Evolutionary conservation across 768 basidiomycete species (phyloP), one percentile per base, ranked within the genome.

Genomic region (Agrocybe praecox): DNA sequence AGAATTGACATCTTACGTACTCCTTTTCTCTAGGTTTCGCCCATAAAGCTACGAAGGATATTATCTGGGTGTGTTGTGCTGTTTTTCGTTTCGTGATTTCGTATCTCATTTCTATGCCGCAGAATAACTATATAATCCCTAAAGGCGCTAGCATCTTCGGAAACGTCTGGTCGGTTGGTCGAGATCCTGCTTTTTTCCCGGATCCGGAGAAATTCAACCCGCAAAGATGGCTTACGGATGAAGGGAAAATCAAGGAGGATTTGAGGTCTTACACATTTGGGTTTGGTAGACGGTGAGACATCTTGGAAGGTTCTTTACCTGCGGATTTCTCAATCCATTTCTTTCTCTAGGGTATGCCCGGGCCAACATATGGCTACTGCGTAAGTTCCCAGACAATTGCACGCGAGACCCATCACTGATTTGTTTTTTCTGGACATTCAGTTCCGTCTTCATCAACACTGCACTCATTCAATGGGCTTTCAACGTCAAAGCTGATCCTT

Each of bases 381-480:
- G 78, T 74, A 59, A 64, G 70, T 67, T 0, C 12, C 18, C 12
- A 40, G 17, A 26, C 42, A 23, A 34, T 3, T n/a, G 9, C 32
- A 29, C 23, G 17, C 29, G 9, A 22, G 9, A 22, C 17, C 11
- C 6, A 6, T 11, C 2, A 12, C 19, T 33, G 40, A 2, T 2
- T 10, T 50, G 19, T 49, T 51, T 23, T 24, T 7, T n/a, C n/a
- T n/a, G n/a, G 9, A 29, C 26, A 29, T 44, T n/a, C 52, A 80
- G 86, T 5, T 89, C 88, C 7, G 69, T 90, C 2, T 87, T 86
- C 62, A 74, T 90, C 59, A 89, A 86, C 55, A 80, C 84, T 0
- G 85, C 85, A 0, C 75, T 88, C 14, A 70, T 86, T 1, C 68
- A 87, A 32, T 89, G 87, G 86, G 82, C 87, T 0, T 89, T 90